phyloP scores from a whole-genome alignment of 805 yeast species.

The Sugiyamaella qingdaonensis region DNA sequence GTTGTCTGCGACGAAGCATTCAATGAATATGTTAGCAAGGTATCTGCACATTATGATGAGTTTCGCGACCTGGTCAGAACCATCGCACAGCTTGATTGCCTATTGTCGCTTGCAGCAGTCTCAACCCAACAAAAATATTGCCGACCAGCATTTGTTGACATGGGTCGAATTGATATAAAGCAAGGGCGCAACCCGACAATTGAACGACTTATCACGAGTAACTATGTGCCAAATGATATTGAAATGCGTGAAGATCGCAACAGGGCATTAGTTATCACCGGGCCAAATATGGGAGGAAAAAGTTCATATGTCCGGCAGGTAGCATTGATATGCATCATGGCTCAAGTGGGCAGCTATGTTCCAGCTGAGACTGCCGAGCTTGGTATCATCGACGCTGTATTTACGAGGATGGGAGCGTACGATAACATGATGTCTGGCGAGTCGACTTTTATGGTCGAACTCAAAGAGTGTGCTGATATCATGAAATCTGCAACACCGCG shows the following conservation, averaged over 20 bases:
- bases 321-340: constrained; percentile 65
- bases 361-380: constrained; percentile 60
- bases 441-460: constrained; percentile 80
- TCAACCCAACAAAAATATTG: constrained; percentile 45
- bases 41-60: constrained; percentile 38
- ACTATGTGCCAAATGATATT: constrained; percentile 66
- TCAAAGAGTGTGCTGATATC: constrained; percentile 61
- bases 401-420: constrained; percentile 49
- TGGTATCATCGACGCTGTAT: constrained; percentile 61
- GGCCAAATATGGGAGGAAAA: constrained; percentile 89
- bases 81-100: constrained; percentile 59
- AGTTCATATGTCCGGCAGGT: constrained; percentile 71
- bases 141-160: constrained; percentile 47
- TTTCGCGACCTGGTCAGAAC: constrained; percentile 43
- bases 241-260: constrained; percentile 43
- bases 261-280: constrained; percentile 65
- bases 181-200: constrained; percentile 67
- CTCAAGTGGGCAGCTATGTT: constrained; percentile 72
- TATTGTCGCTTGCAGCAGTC: constrained; percentile 61
- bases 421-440: constrained; percentile 72
- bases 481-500: constrained; percentile 45
- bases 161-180: constrained; percentile 41
- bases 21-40: constrained; percentile 34
- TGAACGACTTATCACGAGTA: constrained; percentile 42
- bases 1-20: constrained; percentile 47